These are phyloP conservation scores for Penicillium sp. DNA, from an alignment of 2,329 filamentous ascomycete genomes.

Conservation along the genomic window DNA sequence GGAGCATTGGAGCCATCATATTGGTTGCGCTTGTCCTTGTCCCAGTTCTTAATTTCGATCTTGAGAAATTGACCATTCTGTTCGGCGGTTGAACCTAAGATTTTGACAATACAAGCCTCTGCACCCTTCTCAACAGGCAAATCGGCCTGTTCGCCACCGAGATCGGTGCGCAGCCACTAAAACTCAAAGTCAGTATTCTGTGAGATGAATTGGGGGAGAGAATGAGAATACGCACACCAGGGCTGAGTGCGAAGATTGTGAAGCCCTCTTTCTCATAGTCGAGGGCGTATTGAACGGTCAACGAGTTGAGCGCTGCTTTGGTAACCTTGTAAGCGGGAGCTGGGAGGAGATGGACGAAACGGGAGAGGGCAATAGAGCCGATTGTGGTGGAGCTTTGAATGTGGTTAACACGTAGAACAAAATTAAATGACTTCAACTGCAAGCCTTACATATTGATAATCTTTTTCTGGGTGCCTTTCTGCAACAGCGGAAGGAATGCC, in stretches of 20 bases:
- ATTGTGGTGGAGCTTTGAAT: conserved; percentile 32
- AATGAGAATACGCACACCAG: conserved; percentile 37
- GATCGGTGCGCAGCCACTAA: conserved; percentile 35
- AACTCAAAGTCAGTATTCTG: background rate
- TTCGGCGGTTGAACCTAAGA: background rate
- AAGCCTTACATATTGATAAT: conserved; percentile 15
- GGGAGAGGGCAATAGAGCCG: conserved; percentile 35
- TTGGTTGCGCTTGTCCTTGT: background rate
- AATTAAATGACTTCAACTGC: background rate
- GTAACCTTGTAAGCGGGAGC: conserved; percentile 42
- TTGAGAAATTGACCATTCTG: background rate
- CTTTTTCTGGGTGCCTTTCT: conserved; percentile 32
- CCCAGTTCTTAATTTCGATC: background rate
- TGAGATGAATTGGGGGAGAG: background rate
- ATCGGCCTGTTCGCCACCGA: conserved; percentile 32
- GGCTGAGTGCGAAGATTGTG: conserved; percentile 20
- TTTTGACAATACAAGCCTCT: background rate
- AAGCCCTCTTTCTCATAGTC: conserved; percentile 30
- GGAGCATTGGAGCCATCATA: background rate
- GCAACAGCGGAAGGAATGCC: conserved; percentile 25
- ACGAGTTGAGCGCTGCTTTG: conserved; percentile 47
- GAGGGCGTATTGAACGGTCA: conserved; percentile 37
- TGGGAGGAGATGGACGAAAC: conserved; percentile 19
- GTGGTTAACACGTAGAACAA: background rate
- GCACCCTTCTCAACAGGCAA: conserved; percentile 14